Evolutionary conservation across 2,329 filamentous ascomycete genomes (phyloP).

Genomic region (Colletotrichum higginsianum): DNA sequence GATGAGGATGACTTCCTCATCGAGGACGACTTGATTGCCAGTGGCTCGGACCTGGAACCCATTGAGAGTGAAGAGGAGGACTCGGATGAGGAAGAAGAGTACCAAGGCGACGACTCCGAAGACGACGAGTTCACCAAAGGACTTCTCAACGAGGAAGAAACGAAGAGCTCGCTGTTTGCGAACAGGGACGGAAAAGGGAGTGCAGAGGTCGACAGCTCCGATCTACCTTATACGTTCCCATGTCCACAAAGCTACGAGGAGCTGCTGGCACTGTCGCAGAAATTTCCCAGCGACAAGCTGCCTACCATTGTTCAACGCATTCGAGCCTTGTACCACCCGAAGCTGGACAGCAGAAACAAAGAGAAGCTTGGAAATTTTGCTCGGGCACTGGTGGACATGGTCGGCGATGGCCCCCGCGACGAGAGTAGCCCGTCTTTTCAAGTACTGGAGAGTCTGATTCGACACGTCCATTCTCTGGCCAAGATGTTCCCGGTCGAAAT

Average conservation of each 20-base stretch:
- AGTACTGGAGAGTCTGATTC: conserved; percentile 83
- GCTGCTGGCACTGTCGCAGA: conserved; percentile 76
- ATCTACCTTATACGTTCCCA: conserved; percentile 84
- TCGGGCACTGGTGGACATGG: conserved; percentile 74
- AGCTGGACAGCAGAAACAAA: conserved; percentile 88
- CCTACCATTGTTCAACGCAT: conserved; percentile 90
- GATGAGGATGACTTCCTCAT: conserved; percentile 96
- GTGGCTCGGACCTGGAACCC: conserved; percentile 78
- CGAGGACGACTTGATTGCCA: conserved; percentile 90
- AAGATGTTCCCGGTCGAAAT: conserved; percentile 88
- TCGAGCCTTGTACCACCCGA: conserved; percentile 91
- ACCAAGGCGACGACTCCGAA: conserved; percentile 58
- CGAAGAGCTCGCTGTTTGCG: conserved; percentile 66
- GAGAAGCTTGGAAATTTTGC: conserved; percentile 81
- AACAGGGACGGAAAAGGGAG: conserved; percentile 53
- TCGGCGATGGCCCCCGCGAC: conserved; percentile 57
- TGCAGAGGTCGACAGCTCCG: conserved; percentile 58
- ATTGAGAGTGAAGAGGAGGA: conserved; percentile 69
- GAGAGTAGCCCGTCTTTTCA: conserved; percentile 69
- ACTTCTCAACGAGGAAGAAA: conserved; percentile 72
- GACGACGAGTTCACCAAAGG: conserved; percentile 83
- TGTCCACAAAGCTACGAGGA: conserved; percentile 87
- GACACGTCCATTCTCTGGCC: conserved; percentile 93
- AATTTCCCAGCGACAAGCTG: conserved; percentile 75
- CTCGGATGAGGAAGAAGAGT: conserved; percentile 58